These are phyloP conservation scores for Ilyonectria sp. DNA, from an alignment of 2,329 filamentous ascomycete genomes.

Conservation along the genomic window DNA sequence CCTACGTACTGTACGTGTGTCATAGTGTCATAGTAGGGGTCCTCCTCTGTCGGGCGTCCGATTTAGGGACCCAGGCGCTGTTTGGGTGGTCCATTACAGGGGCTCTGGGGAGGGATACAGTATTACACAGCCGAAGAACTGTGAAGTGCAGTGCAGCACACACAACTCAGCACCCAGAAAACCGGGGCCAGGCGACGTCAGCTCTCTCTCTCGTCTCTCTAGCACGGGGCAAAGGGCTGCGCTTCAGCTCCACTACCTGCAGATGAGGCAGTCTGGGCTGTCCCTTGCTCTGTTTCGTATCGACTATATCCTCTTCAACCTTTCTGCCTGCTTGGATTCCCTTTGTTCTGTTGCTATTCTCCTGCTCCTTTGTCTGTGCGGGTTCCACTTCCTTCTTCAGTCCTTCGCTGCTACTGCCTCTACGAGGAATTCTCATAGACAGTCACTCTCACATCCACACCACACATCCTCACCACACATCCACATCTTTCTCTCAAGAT, in stretches of 20 bases:
- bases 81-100: background rate
- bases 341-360: conserved; percentile 1
- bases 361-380: conserved; percentile 4
- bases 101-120: background rate
- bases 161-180: conserved; percentile 27
- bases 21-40: background rate
- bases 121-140: background rate
- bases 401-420: conserved; percentile 13
- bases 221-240: conserved; percentile 31
- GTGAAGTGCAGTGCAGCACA: background rate
- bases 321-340: conserved; percentile 1
- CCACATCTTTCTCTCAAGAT: conserved; percentile 25
- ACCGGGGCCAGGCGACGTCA: conserved; percentile 45
- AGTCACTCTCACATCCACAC: conserved; percentile 3
- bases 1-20: background rate
- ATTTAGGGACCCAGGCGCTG: background rate
- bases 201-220: conserved; percentile 35
- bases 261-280: conserved; percentile 18
- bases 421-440: background rate
- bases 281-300: conserved; percentile 25
- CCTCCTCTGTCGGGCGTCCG: background rate
- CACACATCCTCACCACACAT: conserved; percentile 10
- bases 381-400: background rate
- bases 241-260: conserved; percentile 28
- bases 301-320: conserved; percentile 19